Conservation (phyloP, 2,329 filamentous ascomycete species). For the Clonostachys byssicola region DNA sequence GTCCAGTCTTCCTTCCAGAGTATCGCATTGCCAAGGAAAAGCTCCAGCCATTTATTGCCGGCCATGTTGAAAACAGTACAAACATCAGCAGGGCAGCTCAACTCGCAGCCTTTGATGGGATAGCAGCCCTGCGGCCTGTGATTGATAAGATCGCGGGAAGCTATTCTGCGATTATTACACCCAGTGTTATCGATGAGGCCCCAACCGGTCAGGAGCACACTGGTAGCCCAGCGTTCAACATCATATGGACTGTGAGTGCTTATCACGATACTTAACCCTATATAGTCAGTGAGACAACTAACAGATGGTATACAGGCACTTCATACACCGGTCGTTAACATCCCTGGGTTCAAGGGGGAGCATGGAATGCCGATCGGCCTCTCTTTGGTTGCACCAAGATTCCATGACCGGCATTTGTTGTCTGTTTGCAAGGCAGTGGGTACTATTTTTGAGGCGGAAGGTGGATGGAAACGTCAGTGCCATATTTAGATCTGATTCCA, state of each 20-base stretch:
- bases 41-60: slow-evolving; percentile 36
- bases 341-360: slow-evolving; percentile 55
- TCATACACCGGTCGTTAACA: slow-evolving; percentile 58
- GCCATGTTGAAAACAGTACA: slow-evolving; percentile 38
- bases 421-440: slow-evolving; percentile 29
- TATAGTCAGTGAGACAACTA: background rate
- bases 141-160: slow-evolving; percentile 41
- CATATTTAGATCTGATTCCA: background rate
- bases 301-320: slow-evolving; percentile 25
- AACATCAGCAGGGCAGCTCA: slow-evolving; percentile 34
- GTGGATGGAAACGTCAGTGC: slow-evolving; percentile 17
- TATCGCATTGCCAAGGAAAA: slow-evolving; percentile 40
- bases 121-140: slow-evolving; percentile 42
- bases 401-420: slow-evolving; percentile 38
- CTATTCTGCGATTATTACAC: slow-evolving; percentile 49
- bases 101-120: slow-evolving; percentile 34
- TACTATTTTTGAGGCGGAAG: slow-evolving; percentile 21
- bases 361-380: slow-evolving; percentile 55
- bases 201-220: slow-evolving; percentile 43
- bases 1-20: slow-evolving; percentile 48
- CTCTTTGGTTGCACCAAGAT: slow-evolving; percentile 43
- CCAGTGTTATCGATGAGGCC: slow-evolving; percentile 52
- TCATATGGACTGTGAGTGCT: slow-evolving; percentile 42
- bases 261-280: background rate
- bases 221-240: slow-evolving; percentile 44